Conservation (phyloP, 1,284 basidiomycete genomes). For the Pseudomicrostroma phylloplanum region DNA sequence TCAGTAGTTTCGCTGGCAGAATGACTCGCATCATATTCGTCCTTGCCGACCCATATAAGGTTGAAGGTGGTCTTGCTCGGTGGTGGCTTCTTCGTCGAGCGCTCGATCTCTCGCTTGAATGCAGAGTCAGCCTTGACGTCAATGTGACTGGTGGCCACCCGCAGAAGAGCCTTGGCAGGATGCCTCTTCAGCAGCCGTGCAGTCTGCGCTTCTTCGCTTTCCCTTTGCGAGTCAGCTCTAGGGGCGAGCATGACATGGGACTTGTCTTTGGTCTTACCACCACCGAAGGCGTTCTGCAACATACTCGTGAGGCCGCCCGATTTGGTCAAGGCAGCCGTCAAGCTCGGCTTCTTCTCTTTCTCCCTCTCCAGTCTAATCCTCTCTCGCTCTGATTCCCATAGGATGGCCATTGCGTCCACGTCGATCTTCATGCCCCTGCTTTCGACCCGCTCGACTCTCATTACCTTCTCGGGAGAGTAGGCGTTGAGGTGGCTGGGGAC, state of each 20-base stretch:
- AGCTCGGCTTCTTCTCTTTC: slow-evolving; percentile 53
- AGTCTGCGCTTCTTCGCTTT: not conserved
- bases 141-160: slow-evolving; percentile 76
- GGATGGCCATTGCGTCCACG: slow-evolving; percentile 74
- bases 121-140: slow-evolving; percentile 68
- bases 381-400: slow-evolving; percentile 42
- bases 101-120: slow-evolving; percentile 70
- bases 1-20: slow-evolving; percentile 55
- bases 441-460: slow-evolving; percentile 65
- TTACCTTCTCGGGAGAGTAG: slow-evolving; percentile 57
- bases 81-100: slow-evolving; percentile 92
- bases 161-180: slow-evolving; percentile 65
- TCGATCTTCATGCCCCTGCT: slow-evolving; percentile 71
- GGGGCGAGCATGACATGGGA: slow-evolving; percentile 24
- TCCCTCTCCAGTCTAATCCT: slow-evolving; percentile 59
- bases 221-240: not conserved
- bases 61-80: slow-evolving; percentile 72
- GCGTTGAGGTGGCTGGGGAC: slow-evolving; percentile 58
- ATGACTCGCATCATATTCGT: slow-evolving; percentile 66
- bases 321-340: slow-evolving; percentile 37
- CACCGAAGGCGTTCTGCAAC: slow-evolving; percentile 51
- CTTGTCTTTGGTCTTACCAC: slow-evolving; percentile 27
- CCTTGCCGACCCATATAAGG: slow-evolving; percentile 84
- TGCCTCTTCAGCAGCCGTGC: slow-evolving; percentile 23
- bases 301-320: slow-evolving; percentile 48